Evolutionary conservation across 2,329 filamentous ascomycete genomes (phyloP).

Genomic region (Alternaria longipes): DNA sequence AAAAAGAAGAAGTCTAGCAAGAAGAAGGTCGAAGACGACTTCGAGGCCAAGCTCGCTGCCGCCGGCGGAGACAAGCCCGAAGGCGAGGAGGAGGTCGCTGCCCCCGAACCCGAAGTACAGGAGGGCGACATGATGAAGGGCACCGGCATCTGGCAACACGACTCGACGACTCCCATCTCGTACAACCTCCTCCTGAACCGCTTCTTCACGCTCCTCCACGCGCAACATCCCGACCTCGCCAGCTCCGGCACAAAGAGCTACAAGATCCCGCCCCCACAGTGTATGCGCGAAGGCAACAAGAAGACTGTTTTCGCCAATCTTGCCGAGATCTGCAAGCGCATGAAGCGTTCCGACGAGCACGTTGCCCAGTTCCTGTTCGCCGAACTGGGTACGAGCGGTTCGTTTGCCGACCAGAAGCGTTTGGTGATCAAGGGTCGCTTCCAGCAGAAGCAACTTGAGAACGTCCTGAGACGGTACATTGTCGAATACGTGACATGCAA

Average conservation of each 20-base stretch:
- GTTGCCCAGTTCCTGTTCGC: conserved; percentile 97
- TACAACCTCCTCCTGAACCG: conserved; percentile 87
- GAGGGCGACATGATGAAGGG: conserved; percentile 83
- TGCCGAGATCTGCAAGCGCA: conserved; percentile 96
- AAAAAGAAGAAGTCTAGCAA: conserved; percentile 89
- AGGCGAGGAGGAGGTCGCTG: conserved; percentile 57
- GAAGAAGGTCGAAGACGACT: conserved; percentile 66
- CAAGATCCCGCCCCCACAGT: conserved; percentile 99
- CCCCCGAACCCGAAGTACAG: conserved; percentile 63
- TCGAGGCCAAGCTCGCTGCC: conserved; percentile 72
- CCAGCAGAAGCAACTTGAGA: conserved; percentile 99
- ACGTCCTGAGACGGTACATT: conserved; percentile 94
- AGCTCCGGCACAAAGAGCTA: conserved; percentile 91
- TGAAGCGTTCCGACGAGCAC: conserved; percentile 99
- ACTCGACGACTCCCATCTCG: conserved; percentile 77
- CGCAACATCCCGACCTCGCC: conserved; percentile 96
- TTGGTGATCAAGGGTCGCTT: conserved; percentile 99
- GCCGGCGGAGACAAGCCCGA: conserved; percentile 65
- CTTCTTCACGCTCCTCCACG: conserved; percentile 93
- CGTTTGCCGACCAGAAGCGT: conserved; percentile 85
- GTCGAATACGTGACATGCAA: conserved; percentile 99
- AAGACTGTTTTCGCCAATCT: conserved; percentile 98
- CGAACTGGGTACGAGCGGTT: conserved; percentile 96
- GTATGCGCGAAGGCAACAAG: conserved; percentile 99
- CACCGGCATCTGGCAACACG: conserved; percentile 89